These are phyloP conservation scores for Tulasnella sp. DNA, from an alignment of 768 basidiomycete genomes.

Conservation along the genomic window DNA sequence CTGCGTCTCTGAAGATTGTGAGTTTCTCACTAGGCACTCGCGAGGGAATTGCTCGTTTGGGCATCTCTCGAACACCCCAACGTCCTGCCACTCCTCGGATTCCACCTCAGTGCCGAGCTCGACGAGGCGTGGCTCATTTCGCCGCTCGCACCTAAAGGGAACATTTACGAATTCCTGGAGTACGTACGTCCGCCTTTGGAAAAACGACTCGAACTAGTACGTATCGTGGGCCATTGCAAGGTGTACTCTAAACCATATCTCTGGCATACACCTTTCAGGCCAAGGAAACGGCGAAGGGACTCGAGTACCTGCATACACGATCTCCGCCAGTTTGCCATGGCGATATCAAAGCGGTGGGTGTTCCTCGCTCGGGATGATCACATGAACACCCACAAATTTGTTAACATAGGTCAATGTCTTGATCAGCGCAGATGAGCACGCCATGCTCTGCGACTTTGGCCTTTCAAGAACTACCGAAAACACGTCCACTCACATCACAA, in stretches of 20 bases:
- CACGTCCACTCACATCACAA: background rate
- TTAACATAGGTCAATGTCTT: constrained; percentile 9
- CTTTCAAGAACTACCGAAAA: constrained; percentile 8
- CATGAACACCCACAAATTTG: background rate
- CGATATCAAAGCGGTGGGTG: constrained; percentile 6
- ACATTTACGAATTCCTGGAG: background rate
- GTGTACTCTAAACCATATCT: too few species aligned
- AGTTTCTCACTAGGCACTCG: background rate
- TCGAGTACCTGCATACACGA: background rate
- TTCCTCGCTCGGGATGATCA: background rate
- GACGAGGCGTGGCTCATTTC: constrained; percentile 4
- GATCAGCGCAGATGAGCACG: background rate
- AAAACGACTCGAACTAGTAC: background rate
- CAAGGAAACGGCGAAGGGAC: background rate
- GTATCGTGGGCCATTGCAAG: background rate
- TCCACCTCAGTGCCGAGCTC: background rate
- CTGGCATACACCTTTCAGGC: background rate
- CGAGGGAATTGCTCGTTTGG: constrained; percentile 1
- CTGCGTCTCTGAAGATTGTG: background rate
- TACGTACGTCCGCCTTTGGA: background rate
- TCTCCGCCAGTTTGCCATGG: background rate
- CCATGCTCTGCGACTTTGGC: constrained; percentile 13
- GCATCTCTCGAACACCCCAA: background rate
- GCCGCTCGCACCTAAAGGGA: background rate
- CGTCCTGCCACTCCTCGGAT: constrained; percentile 7